These are phyloP conservation scores for Zoysia pacifica DNA, from an alignment of 176 grass and related monocot species.

Conservation along the genomic window DNA sequence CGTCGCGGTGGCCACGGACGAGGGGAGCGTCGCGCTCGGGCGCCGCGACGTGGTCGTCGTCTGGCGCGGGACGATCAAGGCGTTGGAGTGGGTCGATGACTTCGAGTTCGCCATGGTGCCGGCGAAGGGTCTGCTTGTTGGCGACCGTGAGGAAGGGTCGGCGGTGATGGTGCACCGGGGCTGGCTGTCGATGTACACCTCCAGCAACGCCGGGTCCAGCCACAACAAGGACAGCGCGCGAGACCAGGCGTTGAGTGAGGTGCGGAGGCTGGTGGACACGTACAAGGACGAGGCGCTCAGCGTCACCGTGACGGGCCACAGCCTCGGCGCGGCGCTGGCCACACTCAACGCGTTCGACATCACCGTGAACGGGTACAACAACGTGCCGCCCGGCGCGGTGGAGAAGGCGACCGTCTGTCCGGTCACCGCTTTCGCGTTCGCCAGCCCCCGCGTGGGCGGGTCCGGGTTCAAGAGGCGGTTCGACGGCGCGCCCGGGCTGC, in stretches of 20 bases:
- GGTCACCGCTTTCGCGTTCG: constrained; percentile 61
- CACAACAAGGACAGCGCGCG: constrained; percentile 64
- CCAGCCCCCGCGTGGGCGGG: constrained; percentile 63
- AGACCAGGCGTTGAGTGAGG: constrained; percentile 61
- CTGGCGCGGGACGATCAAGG: constrained; percentile 69
- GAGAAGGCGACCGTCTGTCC: neutral
- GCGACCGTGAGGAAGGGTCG: neutral
- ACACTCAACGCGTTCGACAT: constrained; percentile 83
- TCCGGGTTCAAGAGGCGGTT: constrained; percentile 50
- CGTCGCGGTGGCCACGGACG: constrained; percentile 77
- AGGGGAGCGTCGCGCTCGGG: constrained; percentile 58
- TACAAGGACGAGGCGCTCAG: constrained; percentile 67
- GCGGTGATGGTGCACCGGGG: constrained; percentile 62
- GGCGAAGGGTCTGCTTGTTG: constrained; percentile 30
- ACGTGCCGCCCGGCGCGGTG: neutral
- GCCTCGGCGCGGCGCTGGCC: constrained; percentile 69
- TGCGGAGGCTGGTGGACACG: constrained; percentile 51
- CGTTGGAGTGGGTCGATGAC: constrained; percentile 75
- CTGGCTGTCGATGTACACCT: constrained; percentile 74
- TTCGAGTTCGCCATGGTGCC: constrained; percentile 64
- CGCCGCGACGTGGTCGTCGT: constrained; percentile 74
- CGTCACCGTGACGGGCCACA: constrained; percentile 77
- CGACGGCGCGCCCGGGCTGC: constrained; percentile 9
- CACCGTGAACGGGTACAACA: constrained; percentile 51
- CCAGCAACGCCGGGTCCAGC: constrained; percentile 44